Evolutionary conservation across 2,329 filamentous ascomycete genomes (phyloP).

Genomic region (Emergomyces africanus): DNA sequence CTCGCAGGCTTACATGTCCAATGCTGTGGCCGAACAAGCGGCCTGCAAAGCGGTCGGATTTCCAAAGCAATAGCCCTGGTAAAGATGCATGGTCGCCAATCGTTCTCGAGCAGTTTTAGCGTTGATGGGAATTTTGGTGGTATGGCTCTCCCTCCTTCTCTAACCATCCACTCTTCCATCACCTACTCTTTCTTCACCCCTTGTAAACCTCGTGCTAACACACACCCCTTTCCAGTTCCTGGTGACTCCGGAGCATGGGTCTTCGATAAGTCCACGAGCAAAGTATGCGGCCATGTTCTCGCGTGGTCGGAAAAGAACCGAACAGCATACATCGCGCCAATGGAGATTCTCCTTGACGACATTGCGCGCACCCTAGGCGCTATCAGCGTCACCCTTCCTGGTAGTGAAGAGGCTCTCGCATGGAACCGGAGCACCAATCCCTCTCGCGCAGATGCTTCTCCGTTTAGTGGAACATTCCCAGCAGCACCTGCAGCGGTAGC

Average conservation of each 20-base stretch:
- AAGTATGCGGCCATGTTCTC: constrained; percentile 78
- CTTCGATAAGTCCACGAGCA: constrained; percentile 63
- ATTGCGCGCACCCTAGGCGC: constrained; percentile 69
- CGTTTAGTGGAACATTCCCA: not conserved
- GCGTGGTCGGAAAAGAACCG: constrained; percentile 72
- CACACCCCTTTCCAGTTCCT: constrained; percentile 41
- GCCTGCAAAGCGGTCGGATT: constrained; percentile 66
- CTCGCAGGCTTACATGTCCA: constrained; percentile 70
- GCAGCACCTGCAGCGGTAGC: not conserved
- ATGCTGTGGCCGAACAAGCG: constrained; percentile 77
- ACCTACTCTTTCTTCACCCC: not conserved
- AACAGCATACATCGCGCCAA: constrained; percentile 85
- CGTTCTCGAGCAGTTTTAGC: constrained; percentile 60
- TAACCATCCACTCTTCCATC: constrained; percentile 9
- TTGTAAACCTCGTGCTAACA: constrained; percentile 1
- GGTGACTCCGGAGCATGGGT: constrained; percentile 93
- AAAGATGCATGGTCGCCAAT: constrained; percentile 72
- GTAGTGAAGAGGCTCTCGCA: constrained; percentile 17
- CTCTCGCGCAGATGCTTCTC: not conserved
- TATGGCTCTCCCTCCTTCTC: constrained; percentile 17
- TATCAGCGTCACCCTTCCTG: constrained; percentile 56
- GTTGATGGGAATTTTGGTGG: constrained; percentile 48
- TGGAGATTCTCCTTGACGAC: constrained; percentile 79
- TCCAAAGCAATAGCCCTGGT: constrained; percentile 67
- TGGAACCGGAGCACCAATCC: constrained; percentile 2